These are phyloP conservation scores for Neltuma alba DNA, from an alignment of 306 rosid genomes.

Conservation along the genomic window DNA sequence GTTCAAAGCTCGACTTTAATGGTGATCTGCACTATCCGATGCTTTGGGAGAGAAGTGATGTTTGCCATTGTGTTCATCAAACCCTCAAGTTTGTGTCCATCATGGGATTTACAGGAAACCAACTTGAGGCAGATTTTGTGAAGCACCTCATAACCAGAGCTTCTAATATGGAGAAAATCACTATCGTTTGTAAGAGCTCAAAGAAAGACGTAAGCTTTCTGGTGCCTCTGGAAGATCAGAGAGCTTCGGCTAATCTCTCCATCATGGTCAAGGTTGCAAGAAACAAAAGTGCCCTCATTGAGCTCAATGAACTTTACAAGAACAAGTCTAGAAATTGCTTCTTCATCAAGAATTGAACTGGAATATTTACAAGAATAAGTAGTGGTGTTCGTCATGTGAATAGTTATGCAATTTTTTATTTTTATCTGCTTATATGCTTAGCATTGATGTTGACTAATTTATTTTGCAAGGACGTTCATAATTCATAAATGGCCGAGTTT, in stretches of 20 bases:
- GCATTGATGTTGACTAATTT: too few relatives aligned
- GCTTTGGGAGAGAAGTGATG: conserved; percentile 27
- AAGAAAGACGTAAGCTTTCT: neutral
- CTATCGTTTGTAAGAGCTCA: conserved; percentile 4
- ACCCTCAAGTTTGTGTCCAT: conserved; percentile 20
- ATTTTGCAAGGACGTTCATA: too few relatives aligned
- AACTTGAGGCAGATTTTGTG: conserved; percentile 34
- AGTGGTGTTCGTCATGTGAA: too few relatives aligned
- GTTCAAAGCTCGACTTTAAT: neutral
- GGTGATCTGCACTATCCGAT: neutral
- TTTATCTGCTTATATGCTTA: too few relatives aligned
- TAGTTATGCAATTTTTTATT: too few relatives aligned
- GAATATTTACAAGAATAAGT: too few relatives aligned
- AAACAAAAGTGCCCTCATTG: neutral
- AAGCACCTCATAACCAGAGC: conserved; percentile 21
- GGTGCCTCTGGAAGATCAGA: neutral
- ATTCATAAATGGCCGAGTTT: too few relatives aligned
- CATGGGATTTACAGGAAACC: conserved; percentile 21
- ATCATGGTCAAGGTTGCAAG: neutral
- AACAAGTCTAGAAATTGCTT: neutral
- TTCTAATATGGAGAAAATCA: neutral
- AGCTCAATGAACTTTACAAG: neutral
- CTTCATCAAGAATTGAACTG: neutral
- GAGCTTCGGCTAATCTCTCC: conserved; percentile 14
- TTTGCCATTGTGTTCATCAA: conserved; percentile 14